phyloP scores from a whole-genome alignment of 2,329 filamentous ascomycete genomes.

The Sphaerulina populicola region DNA sequence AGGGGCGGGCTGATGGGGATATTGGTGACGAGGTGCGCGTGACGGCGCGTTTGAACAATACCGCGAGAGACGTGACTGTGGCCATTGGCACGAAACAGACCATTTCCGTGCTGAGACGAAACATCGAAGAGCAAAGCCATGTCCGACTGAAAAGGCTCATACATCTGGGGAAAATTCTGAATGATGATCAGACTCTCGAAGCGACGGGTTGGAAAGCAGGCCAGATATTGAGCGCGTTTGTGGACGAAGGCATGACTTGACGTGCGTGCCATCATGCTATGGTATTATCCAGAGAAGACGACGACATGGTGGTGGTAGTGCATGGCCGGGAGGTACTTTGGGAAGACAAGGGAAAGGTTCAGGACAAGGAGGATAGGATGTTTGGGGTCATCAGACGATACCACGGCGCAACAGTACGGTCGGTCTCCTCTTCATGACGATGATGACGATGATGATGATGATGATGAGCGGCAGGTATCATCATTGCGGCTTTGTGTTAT shows the following conservation, averaged over 20 bases:
- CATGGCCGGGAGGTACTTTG: background rate
- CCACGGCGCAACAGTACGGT: conserved; percentile 12
- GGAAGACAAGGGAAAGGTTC: background rate
- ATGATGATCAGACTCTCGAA: conserved; percentile 56
- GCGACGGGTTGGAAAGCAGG: conserved; percentile 68
- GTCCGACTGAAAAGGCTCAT: conserved; percentile 61
- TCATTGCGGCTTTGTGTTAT: background rate
- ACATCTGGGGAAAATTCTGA: conserved; percentile 73
- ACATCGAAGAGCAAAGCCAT: conserved; percentile 54
- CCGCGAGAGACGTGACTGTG: conserved; percentile 34
- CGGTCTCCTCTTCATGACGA: conserved; percentile 1
- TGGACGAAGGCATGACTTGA: conserved; percentile 31
- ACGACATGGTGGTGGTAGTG: too few relatives aligned
- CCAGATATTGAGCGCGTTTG: conserved; percentile 68
- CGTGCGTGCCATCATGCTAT: too few relatives aligned
- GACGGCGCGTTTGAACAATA: conserved; percentile 30
- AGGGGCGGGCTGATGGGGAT: conserved; percentile 29
- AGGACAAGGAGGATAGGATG: background rate
- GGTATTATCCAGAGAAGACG: too few relatives aligned
- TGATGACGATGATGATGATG: background rate
- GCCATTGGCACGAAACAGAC: conserved; percentile 40
- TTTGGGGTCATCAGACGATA: conserved; percentile 5
- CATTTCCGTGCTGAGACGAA: conserved; percentile 56
- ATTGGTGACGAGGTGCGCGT: conserved; percentile 30
- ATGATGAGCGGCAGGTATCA: background rate